Evolutionary conservation across 2,329 filamentous ascomycete species (phyloP).

Genomic region (Trichoderma asperellum): DNA sequence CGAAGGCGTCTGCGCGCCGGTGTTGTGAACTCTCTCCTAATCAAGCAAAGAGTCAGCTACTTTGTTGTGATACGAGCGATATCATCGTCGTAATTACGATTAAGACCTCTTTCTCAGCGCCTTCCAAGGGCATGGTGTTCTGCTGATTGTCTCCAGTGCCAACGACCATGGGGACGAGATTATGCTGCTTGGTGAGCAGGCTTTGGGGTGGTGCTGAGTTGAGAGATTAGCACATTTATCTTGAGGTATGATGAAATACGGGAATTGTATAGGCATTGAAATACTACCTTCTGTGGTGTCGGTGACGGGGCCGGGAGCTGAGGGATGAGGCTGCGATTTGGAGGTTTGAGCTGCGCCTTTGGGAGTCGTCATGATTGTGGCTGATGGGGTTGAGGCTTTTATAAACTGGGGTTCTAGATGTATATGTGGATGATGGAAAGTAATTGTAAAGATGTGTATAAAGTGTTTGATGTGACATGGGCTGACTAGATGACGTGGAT

Average conservation of each 20-base stretch:
- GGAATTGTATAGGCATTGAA: background rate
- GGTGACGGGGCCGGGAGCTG: constrained; percentile 1
- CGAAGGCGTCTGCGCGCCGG: constrained; percentile 35
- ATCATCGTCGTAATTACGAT: background rate
- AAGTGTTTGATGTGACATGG: background rate
- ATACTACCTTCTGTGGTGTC: constrained; percentile 9
- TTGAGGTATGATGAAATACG: too few relatives aligned
- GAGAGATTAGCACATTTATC: background rate
- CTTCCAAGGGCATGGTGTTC: background rate
- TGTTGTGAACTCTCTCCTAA: constrained; percentile 36
- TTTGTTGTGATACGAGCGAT: accelerated
- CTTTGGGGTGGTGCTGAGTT: constrained; percentile 32
- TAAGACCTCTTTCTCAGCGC: background rate
- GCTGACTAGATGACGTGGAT: background rate
- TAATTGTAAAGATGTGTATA: background rate
- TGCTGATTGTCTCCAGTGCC: constrained; percentile 6
- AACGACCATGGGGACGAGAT: constrained; percentile 33
- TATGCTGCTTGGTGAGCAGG: constrained; percentile 36
- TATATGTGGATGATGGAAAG: background rate
- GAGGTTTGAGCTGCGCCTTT: background rate
- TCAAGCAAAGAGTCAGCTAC: background rate
- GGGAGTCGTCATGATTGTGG: background rate
- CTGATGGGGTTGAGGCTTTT: background rate
- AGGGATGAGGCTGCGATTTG: constrained; percentile 1
- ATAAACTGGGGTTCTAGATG: background rate